Conservation (phyloP, 225 moss, liverwort and hornwort genomes). For the Climacium dendroides region DNA sequence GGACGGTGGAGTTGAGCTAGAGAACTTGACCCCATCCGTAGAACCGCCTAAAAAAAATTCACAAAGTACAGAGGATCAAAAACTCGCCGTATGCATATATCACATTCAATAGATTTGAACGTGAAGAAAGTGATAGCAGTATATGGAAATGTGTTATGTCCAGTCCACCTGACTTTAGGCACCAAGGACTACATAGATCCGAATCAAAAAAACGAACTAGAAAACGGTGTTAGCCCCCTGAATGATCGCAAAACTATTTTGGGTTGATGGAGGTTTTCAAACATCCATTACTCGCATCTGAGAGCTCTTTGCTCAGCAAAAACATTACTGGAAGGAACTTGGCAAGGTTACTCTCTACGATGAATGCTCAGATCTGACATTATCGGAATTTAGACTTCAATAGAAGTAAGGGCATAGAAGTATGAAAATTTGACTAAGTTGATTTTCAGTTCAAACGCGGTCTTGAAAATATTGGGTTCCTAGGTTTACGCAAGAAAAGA, state of each 20-base stretch:
- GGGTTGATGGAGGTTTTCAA: not conserved
- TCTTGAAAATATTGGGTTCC: not conserved
- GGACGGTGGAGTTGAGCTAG: constrained; percentile 32
- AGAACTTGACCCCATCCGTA: constrained; percentile 11
- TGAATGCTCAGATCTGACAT: not conserved
- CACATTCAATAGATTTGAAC: not conserved
- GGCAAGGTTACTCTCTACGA: not conserved
- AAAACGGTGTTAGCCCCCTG: not conserved
- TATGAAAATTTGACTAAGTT: not conserved
- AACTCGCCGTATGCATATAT: not conserved
- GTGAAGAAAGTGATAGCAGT: not conserved
- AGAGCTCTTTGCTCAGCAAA: not conserved
- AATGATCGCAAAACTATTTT: not conserved
- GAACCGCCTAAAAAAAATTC: constrained; percentile 11
- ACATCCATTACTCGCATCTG: not conserved
- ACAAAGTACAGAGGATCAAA: not conserved
- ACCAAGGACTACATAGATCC: not conserved
- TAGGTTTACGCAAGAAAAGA: not conserved
- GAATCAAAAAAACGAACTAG: not conserved
- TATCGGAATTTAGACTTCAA: not conserved
- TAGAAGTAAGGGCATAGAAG: not conserved
- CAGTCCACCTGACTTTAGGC: not conserved
- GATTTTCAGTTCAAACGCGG: not conserved
- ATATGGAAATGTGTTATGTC: not conserved
- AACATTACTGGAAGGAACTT: not conserved